Conservation (phyloP, 768 basidiomycete species). For the Phanerodontia chrysosporium region DNA sequence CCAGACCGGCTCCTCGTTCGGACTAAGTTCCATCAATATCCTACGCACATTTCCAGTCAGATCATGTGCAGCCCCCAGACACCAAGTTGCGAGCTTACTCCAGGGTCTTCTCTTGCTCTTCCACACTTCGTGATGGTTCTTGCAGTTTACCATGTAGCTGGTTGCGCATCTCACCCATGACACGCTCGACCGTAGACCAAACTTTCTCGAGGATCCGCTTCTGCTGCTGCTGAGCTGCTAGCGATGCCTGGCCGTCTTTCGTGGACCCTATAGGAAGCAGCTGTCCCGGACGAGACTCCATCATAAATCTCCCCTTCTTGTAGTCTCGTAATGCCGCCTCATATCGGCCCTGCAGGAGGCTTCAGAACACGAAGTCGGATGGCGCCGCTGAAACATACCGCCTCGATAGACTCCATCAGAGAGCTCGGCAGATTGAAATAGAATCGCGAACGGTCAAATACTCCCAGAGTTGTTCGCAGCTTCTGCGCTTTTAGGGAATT, state of each 20-base stretch:
- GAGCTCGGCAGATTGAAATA: slow-evolving; percentile 97
- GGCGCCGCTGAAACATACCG: slow-evolving; percentile 43
- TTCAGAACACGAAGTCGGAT: background rate
- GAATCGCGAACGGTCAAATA: slow-evolving; percentile 96
- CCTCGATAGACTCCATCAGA: slow-evolving; percentile 84
- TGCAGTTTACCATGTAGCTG: slow-evolving; percentile 75
- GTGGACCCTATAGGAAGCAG: slow-evolving; percentile 64
- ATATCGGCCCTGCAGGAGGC: slow-evolving; percentile 74
- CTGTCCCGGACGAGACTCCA: slow-evolving; percentile 87
- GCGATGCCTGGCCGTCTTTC: slow-evolving; percentile 49
- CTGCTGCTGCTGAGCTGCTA: slow-evolving; percentile 68
- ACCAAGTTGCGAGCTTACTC: slow-evolving; percentile 53
- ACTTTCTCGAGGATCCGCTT: slow-evolving; percentile 93
- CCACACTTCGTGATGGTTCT: slow-evolving; percentile 73
- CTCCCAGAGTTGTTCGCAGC: slow-evolving; percentile 85
- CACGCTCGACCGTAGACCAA: slow-evolving; percentile 92
- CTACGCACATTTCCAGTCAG: slow-evolving; percentile 34
- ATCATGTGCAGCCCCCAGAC: background rate
- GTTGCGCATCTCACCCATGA: slow-evolving; percentile 87
- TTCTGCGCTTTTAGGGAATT: slow-evolving; percentile 94
- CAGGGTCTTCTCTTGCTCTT: slow-evolving; percentile 96
- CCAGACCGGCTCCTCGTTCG: slow-evolving; percentile 91
- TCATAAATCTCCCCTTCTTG: slow-evolving; percentile 90
- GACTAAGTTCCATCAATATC: slow-evolving; percentile 82
- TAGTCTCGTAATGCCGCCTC: slow-evolving; percentile 93